Percentiles rank a stretch among this genome's conserved stretches.
Conservation (phyloP, 176 grass and related monocot species). For the Olyra latifolia region DNA sequence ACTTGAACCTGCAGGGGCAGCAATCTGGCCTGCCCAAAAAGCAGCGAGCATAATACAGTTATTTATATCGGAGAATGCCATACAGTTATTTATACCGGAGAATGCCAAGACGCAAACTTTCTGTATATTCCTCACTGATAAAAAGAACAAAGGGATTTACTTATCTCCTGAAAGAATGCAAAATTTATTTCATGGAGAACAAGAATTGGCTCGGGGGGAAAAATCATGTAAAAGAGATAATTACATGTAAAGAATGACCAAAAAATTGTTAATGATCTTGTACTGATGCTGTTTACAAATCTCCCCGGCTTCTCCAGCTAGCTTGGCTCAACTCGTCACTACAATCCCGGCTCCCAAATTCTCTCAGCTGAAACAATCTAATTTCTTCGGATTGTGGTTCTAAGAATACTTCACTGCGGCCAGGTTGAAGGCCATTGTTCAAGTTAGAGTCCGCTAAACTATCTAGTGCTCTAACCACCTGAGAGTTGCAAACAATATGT, state of each 20-base stretch:
- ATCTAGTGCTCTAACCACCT: conserved; percentile 97
- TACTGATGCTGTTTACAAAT: conserved; percentile 63
- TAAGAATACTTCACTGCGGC: conserved; percentile 80
- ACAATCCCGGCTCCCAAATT: conserved; percentile 64
- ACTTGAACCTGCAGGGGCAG: conserved; percentile 27
- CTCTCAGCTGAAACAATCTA: conserved; percentile 87
- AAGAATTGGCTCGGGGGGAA: conserved; percentile 59
- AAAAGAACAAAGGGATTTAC: conserved; percentile 38
- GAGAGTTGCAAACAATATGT: conserved; percentile 19
- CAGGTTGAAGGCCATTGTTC: conserved; percentile 83
- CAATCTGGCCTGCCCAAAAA: conserved; percentile 23
- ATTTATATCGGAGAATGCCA: conserved; percentile 1
- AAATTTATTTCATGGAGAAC: conserved; percentile 59
- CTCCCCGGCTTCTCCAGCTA: conserved; percentile 56
- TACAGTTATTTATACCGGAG: conserved; percentile 14
- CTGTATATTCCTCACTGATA: conserved; percentile 44
- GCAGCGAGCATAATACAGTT: conserved; percentile 14
- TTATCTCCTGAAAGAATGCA: conserved; percentile 59
- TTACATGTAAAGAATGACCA: conserved; percentile 85
- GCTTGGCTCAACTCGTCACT: conserved; percentile 75
- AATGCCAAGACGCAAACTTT: conserved; percentile 30
- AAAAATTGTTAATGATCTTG: conserved; percentile 60
- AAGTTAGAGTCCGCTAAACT: conserved; percentile 86
- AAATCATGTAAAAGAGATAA: conserved; percentile 85
- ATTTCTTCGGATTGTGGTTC: conserved; percentile 90